Evolutionary conservation across 805 yeast species (phyloP).

Genomic region (Sporopachydermia quercuum): DNA sequence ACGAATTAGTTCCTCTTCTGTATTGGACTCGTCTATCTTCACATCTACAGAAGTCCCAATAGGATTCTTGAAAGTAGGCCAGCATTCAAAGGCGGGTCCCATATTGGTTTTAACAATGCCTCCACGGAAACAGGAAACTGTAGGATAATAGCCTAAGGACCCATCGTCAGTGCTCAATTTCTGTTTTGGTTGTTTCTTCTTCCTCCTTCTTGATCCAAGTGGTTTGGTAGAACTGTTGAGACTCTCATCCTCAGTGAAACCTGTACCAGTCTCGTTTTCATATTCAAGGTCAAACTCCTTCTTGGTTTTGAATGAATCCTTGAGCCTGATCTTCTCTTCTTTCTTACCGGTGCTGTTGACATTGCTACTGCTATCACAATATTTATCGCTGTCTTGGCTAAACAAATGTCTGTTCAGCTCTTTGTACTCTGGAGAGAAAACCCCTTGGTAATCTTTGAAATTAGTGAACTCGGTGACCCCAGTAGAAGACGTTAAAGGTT

Average conservation of each 20-base stretch:
- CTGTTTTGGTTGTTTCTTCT: constrained; percentile 19
- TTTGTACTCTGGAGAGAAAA: neutral
- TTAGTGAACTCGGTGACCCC: constrained; percentile 10
- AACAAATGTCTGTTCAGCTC: neutral
- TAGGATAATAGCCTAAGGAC: constrained; percentile 79
- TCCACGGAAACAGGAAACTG: constrained; percentile 65
- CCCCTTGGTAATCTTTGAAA: constrained; percentile 4
- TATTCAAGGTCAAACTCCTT: too few relatives aligned
- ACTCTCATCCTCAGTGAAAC: neutral
- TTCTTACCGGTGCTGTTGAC: too few relatives aligned
- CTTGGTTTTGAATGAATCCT: constrained; percentile 5
- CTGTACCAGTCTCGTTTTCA: neutral
- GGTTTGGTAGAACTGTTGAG: neutral
- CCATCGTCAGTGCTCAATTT: constrained; percentile 58
- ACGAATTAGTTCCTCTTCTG: constrained; percentile 7
- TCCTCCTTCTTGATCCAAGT: constrained; percentile 7
- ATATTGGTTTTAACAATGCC: constrained; percentile 63
- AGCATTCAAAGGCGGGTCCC: constrained; percentile 43
- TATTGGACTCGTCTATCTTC: constrained; percentile 6
- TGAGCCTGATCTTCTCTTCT: too few relatives aligned
- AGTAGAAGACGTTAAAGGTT: constrained; percentile 8
- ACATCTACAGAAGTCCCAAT: constrained; percentile 5
- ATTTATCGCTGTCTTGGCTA: neutral
- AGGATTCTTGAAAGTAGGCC: constrained; percentile 22
- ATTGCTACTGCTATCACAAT: neutral